Percentiles rank a stretch among this genome's conserved stretches.
phyloP scores from a whole-genome alignment of 495 filamentous ascomycete genomes.

The Daldinia vernicosa region DNA sequence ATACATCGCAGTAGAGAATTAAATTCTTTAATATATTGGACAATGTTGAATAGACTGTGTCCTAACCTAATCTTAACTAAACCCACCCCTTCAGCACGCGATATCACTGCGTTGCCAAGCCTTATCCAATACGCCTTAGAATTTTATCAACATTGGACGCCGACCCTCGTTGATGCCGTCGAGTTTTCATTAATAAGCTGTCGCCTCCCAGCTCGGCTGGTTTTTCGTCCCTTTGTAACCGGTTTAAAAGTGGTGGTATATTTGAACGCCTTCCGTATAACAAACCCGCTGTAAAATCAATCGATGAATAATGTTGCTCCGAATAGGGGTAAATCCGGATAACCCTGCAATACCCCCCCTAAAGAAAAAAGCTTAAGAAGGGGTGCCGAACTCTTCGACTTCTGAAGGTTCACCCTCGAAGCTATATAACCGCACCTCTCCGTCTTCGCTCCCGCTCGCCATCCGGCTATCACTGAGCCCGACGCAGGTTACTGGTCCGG shows the following conservation, averaged over 20 bases:
- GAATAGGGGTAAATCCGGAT: background rate
- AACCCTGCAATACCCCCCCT: background rate
- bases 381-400: slow-evolving; percentile 50
- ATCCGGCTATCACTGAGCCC: slow-evolving; percentile 87
- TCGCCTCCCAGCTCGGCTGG: slow-evolving; percentile 3
- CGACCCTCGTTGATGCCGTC: slow-evolving; percentile 14
- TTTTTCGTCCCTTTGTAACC: slow-evolving; percentile 22
- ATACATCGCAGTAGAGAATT: background rate
- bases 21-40: background rate
- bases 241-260: slow-evolving; percentile 33
- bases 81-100: background rate
- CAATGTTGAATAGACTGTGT: slow-evolving; percentile 30
- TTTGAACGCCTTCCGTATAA: slow-evolving; percentile 28
- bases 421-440: slow-evolving; percentile 85
- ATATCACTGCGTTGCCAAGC: background rate
- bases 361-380: slow-evolving; percentile 31
- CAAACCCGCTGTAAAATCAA: slow-evolving; percentile 20
- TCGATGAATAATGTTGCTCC: background rate
- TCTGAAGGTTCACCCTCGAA: slow-evolving; percentile 67
- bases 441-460: slow-evolving; percentile 91
- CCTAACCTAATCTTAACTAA: slow-evolving; percentile 7
- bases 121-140: slow-evolving; percentile 24
- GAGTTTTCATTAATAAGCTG: slow-evolving; percentile 8
- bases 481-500: slow-evolving; percentile 90
- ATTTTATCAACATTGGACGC: slow-evolving; percentile 27